These are phyloP conservation scores for Teunomyces gatunensis DNA, from an alignment of 805 yeast genomes.

Conservation along the genomic window DNA sequence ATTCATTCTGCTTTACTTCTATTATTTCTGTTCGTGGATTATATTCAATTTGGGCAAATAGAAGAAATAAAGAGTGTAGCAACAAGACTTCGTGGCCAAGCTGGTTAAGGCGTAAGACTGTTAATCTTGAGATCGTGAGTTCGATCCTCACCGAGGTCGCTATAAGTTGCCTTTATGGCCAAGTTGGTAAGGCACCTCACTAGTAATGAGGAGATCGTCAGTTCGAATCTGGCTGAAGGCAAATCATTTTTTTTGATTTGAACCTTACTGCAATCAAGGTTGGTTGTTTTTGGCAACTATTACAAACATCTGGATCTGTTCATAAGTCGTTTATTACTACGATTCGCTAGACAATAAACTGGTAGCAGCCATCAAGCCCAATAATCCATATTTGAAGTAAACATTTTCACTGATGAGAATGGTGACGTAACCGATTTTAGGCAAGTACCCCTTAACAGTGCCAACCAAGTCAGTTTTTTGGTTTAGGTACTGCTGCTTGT, in stretches of 20 bases:
- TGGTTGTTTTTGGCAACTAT: neutral
- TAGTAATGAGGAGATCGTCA: conserved; percentile 37
- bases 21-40: neutral
- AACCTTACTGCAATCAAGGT: neutral
- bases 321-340: conserved; percentile 1
- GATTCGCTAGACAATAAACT: conserved; percentile 47
- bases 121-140: conserved; percentile 28
- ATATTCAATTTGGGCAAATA: neutral
- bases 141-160: conserved; percentile 39
- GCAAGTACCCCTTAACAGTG: conserved; percentile 88
- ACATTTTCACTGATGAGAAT: conserved; percentile 86
- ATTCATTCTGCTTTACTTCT: too few relatives aligned
- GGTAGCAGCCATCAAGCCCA: conserved; percentile 72
- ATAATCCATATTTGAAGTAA: conserved; percentile 73
- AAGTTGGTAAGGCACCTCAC: conserved; percentile 37
- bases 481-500: conserved; percentile 71
- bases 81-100: conserved; percentile 26
- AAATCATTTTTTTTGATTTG: conserved; percentile 9
- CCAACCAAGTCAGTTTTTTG: conserved; percentile 81
- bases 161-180: conserved; percentile 23
- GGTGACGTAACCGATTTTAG: conserved; percentile 86
- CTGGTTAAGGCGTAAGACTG: conserved; percentile 31
- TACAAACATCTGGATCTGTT: too few relatives aligned
- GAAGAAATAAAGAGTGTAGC: neutral
- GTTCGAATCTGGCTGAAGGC: conserved; percentile 31